Evolutionary conservation across 2,329 filamentous ascomycete species (phyloP), one percentile per base, ranked within the genome.

Genomic region (Colletotrichum higginsianum): DNA sequence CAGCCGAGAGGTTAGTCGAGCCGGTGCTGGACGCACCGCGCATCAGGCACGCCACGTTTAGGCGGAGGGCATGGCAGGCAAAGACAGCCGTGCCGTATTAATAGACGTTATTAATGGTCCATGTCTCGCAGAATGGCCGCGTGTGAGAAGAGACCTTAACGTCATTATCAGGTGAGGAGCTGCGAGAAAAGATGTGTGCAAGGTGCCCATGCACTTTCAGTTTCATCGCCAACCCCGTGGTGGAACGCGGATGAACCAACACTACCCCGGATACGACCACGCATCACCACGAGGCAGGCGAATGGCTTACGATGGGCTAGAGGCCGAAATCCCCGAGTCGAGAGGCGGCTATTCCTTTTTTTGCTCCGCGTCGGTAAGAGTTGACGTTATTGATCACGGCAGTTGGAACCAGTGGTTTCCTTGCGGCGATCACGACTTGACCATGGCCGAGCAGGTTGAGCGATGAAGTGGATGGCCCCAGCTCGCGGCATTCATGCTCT

Each of bases 171-270:
- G 64, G 44, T 26, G 58, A 63, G 35, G 7, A 68, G 26, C 26
- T n/a, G n/a, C 26, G 21, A 2, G 38, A 46, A 42, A 53, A 42
- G 50, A 63, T 58, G 64, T 9, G 52, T 30, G 64, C 64, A 53
- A 53, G 58, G 65, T 18, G 46, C 53, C 68, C 65, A 55, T 68
- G 68, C 58, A 63, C 21, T 68, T 44, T 13, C 46, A 23, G 68
- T 71, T 63, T 71, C 68, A 68, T 52, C 58, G 65, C 53, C 65
- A 15, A 62, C 68, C 58, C 64, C 65, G 46, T 71, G 5, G 42
- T 61, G 63, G 63, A 38, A 40, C n/a, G 38, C 9, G 42, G 30
- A 42, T 9, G 42, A 63, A 16, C 40, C 40, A 47, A 30, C 7
- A 40, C 18, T 63, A 71, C 52, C 68, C 68, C 64, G 53, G 68